Evolutionary conservation across 2,329 filamentous ascomycete species (phyloP), one percentile per base, ranked within the genome.

Genomic region (Coccinonectria pachysandricola): DNA sequence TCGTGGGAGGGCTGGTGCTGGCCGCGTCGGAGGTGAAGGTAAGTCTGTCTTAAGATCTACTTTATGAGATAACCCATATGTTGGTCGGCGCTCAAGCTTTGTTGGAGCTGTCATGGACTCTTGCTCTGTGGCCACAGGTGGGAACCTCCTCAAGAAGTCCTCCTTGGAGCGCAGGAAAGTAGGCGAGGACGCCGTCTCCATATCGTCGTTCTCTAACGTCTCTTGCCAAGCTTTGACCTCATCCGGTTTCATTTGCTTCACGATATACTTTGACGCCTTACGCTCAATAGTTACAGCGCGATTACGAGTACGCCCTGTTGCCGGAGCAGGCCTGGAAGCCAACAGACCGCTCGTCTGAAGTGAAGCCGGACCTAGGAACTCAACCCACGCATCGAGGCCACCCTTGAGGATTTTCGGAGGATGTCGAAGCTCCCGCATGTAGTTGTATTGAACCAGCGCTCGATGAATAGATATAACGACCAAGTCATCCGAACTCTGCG

Each of bases 141-240:
- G 86, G 48, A 78, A 94, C 12, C 83, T 71, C 6, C 82, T 75
- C 25, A 92, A 57, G 43, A 95, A 95, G 17, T 93, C 87, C 37
- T 91, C 82, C 8, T 79, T 83, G 5, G 75, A 77, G 31, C 77
- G 76, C 21, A 79, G 68, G 44, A 79, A 79, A 45, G 39, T 51
- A 24, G 54, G 57, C 6, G 64, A 59, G 20, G 68, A 64, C 13
- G 65, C 62, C 3, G 51, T 59, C 15, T 64, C 60, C 23, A 61
- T 57, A 18, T 61, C 65, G 37, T 87, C 80, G 21, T 71, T 71
- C 34, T 76, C 70, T 3, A 91, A 71, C 32, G 74, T 75, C 37
- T 85, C 77, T 45, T 87, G 71, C 82, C 86, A 95, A 21, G 71
- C 72, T 31, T 71, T 73, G 37, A 91, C 75, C 49, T 95, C 88